phyloP scores from a whole-genome alignment of 208 protist species.

The Trichomonas vaginalis region DNA sequence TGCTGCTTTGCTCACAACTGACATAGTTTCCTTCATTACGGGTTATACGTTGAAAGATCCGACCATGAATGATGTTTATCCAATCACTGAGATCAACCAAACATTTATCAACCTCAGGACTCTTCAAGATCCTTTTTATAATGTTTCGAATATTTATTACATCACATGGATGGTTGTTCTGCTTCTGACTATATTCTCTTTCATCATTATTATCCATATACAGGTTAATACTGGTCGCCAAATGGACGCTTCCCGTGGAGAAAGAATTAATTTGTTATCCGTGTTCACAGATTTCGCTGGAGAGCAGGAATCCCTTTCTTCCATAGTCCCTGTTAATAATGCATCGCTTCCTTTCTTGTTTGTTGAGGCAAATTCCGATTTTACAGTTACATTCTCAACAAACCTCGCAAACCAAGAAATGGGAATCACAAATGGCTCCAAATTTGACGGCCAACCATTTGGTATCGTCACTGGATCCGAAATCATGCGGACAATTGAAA shows the following conservation, averaged over 20 bases:
- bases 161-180: neutral
- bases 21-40: neutral
- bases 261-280: neutral
- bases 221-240: neutral
- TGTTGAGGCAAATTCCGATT: neutral
- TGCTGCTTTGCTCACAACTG: neutral
- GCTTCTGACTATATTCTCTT: neutral
- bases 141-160: neutral
- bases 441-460: neutral
- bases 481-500: neutral
- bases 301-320: neutral
- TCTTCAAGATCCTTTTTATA: neutral
- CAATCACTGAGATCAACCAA: neutral
- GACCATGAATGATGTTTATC: neutral
- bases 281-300: neutral
- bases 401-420: neutral
- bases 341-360: neutral
- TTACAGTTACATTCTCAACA: neutral
- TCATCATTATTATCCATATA: neutral
- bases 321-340: neutral
- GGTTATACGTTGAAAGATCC: neutral
- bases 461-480: neutral
- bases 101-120: neutral
- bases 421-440: neutral
- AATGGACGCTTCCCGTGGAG: neutral